phyloP scores from a whole-genome alignment of 176 grass and related monocot species.

The Hordeum vulgare region MorexV3_pseudomolecules_assembly NC_058519.1:620568589-620569088 shows the following conservation, averaged over 20 bases:
- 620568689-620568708: background rate
- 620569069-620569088: constrained; percentile 2
- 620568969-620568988: background rate
- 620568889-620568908: background rate
- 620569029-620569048: background rate
- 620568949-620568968: background rate
- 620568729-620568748: constrained; percentile 25
- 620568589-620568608: background rate
- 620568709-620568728: constrained; percentile 54
- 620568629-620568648: constrained; percentile 7
- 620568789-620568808: constrained; percentile 22
- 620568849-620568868: background rate
- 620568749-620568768: background rate
- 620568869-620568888: background rate
- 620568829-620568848: background rate
- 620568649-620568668: constrained; percentile 8
- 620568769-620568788: background rate
- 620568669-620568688: constrained; percentile 43
- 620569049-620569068: background rate
- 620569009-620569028: background rate
- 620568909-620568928: background rate
- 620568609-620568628: background rate
- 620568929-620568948: background rate
- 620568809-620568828: background rate
- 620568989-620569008: background rate